Evolutionary conservation across 768 basidiomycete genomes (phyloP).

Genomic region (Rossbeevera mucosa): DNA sequence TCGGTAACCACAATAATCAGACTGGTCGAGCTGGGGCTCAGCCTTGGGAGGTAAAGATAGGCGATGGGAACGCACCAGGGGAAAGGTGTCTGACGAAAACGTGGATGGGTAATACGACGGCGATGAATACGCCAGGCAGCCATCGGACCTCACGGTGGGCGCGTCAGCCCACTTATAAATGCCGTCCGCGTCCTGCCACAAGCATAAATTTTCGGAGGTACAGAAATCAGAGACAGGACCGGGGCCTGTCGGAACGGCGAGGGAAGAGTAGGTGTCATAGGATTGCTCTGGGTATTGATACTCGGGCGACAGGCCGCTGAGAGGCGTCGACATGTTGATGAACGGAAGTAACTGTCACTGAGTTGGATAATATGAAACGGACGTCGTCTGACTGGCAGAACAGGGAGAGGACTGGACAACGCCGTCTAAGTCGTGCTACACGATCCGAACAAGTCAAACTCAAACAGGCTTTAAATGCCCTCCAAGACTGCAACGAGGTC

Average conservation of each 20-base stretch:
- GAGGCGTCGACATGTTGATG: conserved; percentile 22
- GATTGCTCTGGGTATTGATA: conserved; percentile 19
- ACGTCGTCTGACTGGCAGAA: neutral
- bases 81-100: conserved; percentile 13
- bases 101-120: conserved; percentile 13
- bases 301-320: conserved; percentile 21
- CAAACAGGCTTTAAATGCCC: conserved; percentile 21
- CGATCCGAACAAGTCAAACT: conserved; percentile 10
- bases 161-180: conserved; percentile 28
- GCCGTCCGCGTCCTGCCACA: conserved; percentile 27
- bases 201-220: conserved; percentile 25
- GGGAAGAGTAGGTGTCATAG: conserved; percentile 19
- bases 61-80: conserved; percentile 14
- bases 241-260: conserved; percentile 13
- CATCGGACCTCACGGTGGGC: conserved; percentile 22
- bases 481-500: conserved; percentile 22
- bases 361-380: conserved; percentile 26
- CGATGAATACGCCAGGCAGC: conserved; percentile 16
- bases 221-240: conserved; percentile 20
- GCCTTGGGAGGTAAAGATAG: neutral
- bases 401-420: conserved; percentile 12
- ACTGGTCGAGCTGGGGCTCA: conserved; percentile 9
- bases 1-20: conserved; percentile 16
- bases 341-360: conserved; percentile 17
- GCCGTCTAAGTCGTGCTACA: conserved; percentile 10